Base-by-base conservation (phyloP, 495 filamentous ascomycete species). In the Hypoxylon perforatum region DNA sequence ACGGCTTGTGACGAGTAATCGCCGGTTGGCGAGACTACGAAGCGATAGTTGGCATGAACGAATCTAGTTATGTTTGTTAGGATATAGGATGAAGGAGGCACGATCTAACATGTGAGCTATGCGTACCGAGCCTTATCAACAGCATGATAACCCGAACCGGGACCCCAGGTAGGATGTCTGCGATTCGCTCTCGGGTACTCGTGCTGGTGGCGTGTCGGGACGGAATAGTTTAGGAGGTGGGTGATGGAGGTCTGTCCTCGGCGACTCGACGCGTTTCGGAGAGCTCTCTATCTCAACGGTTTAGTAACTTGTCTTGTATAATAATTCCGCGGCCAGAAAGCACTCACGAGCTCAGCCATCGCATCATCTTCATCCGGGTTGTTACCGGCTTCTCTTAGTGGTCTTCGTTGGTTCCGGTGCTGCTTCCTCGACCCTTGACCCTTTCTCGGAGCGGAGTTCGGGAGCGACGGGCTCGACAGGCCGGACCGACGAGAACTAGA, bases 231-330 rank as follows among this genome's bases (percentile, higher is more conserved):
- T 87, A 99, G 91, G 23, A 99, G 78, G 77, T 99, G 95, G 15
- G 95, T 97, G 73, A 99, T 98, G 69, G 92, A 96, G 38, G 92
- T 97, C 69, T 97, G 95, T 62, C 94, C 96, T 63, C 94, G 91
- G 33, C 94, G 90, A 73, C 90, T 93, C 63, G 83, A 92, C 39
- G 90, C 82, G 71, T 93, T 93, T 77, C 88, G 88, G 85, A 97
- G 91, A 73, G 90, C 90, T 78, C 88, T 67, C 72, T 74, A 28
- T 61, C 12, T 50, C 47, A n/a, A 45, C 36, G 8, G 22, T 36
- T 69, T n/a, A 84, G 49, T 8, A 11, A 30, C 9, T 15, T 15
- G 17, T 33, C 33, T 25, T 23, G 36, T 23, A 6, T 17, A 15
- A 42, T 42, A 15, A 42, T n/a, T 42, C 4, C 4, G 12, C 14